These are phyloP conservation scores for Macadamia tetraphylla DNA, from an alignment of 164 flowering plant species.

Conservation along the genomic window DNA sequence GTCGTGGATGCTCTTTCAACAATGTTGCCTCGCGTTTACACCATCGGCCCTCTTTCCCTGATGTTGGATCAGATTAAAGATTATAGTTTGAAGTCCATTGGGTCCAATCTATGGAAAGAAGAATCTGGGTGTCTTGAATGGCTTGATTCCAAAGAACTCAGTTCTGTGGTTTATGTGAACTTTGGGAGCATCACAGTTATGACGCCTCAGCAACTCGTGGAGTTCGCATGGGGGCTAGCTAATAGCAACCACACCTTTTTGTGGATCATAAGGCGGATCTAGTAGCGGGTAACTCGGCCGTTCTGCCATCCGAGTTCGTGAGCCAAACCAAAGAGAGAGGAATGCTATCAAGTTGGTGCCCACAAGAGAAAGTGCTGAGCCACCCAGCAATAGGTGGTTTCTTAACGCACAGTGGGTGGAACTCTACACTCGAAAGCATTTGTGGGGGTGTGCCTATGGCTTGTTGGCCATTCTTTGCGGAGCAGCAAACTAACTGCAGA, in stretches of 20 bases:
- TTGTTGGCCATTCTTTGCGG: constrained; percentile 31
- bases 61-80: constrained; percentile 5
- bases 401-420: constrained; percentile 38
- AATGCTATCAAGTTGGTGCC: constrained; percentile 26
- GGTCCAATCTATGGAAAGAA: constrained; percentile 36
- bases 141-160: constrained; percentile 22
- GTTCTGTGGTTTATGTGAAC: constrained; percentile 33
- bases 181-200: constrained; percentile 36
- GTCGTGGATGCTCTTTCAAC: constrained; percentile 10
- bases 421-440: constrained; percentile 25
- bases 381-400: constrained; percentile 35
- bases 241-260: constrained; percentile 30
- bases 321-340: constrained; percentile 1
- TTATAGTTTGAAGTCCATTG: constrained; percentile 5
- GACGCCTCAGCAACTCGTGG: constrained; percentile 22
- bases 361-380: constrained; percentile 30
- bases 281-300: constrained; percentile 30
- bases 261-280: constrained; percentile 52
- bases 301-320: constrained; percentile 10
- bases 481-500: constrained; percentile 23
- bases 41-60: constrained; percentile 23
- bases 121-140: constrained; percentile 26
- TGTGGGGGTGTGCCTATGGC: constrained; percentile 25
- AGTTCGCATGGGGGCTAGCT: constrained; percentile 46
- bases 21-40: constrained; percentile 9